These are phyloP conservation scores for Colletotrichum gigasporum DNA, from an alignment of 2,329 filamentous ascomycete species.

Conservation along the genomic window DNA sequence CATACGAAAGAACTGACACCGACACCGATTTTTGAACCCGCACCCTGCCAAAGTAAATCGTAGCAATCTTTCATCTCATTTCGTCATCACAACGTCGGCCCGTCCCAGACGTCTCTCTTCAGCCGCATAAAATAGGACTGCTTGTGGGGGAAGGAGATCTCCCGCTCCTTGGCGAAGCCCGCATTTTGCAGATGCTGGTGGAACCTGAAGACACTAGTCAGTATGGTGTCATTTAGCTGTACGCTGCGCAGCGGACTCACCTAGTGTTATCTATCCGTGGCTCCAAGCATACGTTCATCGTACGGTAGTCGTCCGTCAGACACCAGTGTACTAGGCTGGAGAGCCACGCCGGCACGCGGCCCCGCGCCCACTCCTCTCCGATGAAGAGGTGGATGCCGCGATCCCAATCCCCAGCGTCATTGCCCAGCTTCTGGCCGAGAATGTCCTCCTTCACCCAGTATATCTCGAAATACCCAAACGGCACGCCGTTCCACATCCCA, in stretches of 20 bases:
- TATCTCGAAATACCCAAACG: constrained; percentile 97
- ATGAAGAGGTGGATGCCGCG: constrained; percentile 88
- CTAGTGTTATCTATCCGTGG: constrained; percentile 90
- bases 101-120: constrained; percentile 81
- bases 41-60: no score
- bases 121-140: constrained; percentile 88
- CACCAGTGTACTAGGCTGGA: constrained; percentile 89
- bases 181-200: constrained; percentile 72
- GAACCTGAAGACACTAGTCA: constrained; percentile 39
- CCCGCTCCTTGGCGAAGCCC: constrained; percentile 88
- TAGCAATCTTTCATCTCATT: not conserved
- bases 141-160: constrained; percentile 91
- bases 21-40: no score
- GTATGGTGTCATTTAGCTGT: no score
- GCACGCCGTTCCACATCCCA: constrained; percentile 92
- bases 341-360: constrained; percentile 84
- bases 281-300: constrained; percentile 85
- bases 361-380: constrained; percentile 91
- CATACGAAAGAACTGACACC: no score
- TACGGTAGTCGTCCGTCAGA: constrained; percentile 80
- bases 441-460: constrained; percentile 98
- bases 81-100: constrained; percentile 64
- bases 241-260: constrained; percentile 58
- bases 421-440: constrained; percentile 74
- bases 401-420: constrained; percentile 80